Evolutionary conservation across 805 yeast species (phyloP).

Genomic region (Ogataea ganodermae): DNA sequence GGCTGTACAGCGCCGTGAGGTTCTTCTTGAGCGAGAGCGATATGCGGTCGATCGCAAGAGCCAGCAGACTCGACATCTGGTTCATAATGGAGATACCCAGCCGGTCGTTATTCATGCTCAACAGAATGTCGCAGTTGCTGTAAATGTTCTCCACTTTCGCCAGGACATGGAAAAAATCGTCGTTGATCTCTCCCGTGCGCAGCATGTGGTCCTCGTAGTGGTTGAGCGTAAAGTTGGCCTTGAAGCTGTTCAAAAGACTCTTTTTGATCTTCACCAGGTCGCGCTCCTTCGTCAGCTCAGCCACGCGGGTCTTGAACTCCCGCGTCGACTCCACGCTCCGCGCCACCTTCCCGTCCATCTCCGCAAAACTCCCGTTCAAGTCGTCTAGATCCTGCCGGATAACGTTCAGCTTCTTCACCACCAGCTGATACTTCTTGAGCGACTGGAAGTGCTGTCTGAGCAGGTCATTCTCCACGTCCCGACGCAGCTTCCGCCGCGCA

Average conservation of each 20-base stretch:
- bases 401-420: conserved; percentile 41
- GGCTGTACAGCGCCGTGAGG: conserved; percentile 29
- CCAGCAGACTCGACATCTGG: conserved; percentile 53
- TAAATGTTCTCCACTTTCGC: conserved; percentile 64
- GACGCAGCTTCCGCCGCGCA: conserved; percentile 59
- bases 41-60: conserved; percentile 56
- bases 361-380: conserved; percentile 27
- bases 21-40: conserved; percentile 39
- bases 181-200: conserved; percentile 44
- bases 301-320: conserved; percentile 22
- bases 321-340: conserved; percentile 27
- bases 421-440: conserved; percentile 46
- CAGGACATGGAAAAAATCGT: conserved; percentile 58
- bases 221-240: conserved; percentile 63
- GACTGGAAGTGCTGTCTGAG: conserved; percentile 56
- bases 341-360: conserved; percentile 28
- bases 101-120: conserved; percentile 67
- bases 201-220: conserved; percentile 72
- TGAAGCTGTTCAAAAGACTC: conserved; percentile 52
- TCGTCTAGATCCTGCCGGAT: conserved; percentile 34
- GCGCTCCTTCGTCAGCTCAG: conserved; percentile 34
- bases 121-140: conserved; percentile 65
- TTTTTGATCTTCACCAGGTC: conserved; percentile 49
- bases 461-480: conserved; percentile 61
- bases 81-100: conserved; percentile 67